These are phyloP conservation scores for Paragyromitra xinjiangensis DNA, from an alignment of 495 filamentous ascomycete genomes.

Conservation along the genomic window DNA sequence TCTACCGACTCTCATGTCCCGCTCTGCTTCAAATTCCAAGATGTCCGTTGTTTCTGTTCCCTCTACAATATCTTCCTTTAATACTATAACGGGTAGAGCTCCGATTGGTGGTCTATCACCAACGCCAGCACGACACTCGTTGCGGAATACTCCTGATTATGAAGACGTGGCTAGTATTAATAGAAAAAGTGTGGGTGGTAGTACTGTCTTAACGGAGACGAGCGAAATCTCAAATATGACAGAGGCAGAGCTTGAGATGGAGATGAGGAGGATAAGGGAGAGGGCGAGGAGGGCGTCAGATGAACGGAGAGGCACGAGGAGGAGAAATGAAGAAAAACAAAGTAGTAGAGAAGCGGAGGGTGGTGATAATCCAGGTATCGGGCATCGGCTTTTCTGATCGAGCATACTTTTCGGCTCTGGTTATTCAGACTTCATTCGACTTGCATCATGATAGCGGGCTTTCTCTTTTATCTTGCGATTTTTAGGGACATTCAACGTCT, in stretches of 20 bases:
- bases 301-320: conserved; percentile 26
- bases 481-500: conserved; percentile 8
- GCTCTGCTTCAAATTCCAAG: conserved; percentile 46
- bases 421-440: not conserved
- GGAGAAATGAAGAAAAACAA: conserved; percentile 26
- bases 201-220: conserved; percentile 25
- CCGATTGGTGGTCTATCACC: conserved; percentile 49
- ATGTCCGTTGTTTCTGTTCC: conserved; percentile 49
- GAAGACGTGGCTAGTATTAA: not conserved
- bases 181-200: conserved; percentile 16
- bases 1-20: conserved; percentile 18
- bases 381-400: conserved; percentile 39
- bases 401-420: not conserved
- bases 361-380: conserved; percentile 15
- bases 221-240: conserved; percentile 50
- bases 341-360: conserved; percentile 2
- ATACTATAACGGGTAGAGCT: conserved; percentile 25
- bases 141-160: conserved; percentile 15
- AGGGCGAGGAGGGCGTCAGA: conserved; percentile 39
- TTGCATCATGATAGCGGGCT: conserved; percentile 6
- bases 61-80: conserved; percentile 52
- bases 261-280: conserved; percentile 51
- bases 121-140: conserved; percentile 42
- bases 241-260: conserved; percentile 44
- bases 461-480: not conserved